These are phyloP conservation scores for Lentithecium fluviatile DNA, from an alignment of 495 filamentous ascomycete genomes.

Conservation along the genomic window DNA sequence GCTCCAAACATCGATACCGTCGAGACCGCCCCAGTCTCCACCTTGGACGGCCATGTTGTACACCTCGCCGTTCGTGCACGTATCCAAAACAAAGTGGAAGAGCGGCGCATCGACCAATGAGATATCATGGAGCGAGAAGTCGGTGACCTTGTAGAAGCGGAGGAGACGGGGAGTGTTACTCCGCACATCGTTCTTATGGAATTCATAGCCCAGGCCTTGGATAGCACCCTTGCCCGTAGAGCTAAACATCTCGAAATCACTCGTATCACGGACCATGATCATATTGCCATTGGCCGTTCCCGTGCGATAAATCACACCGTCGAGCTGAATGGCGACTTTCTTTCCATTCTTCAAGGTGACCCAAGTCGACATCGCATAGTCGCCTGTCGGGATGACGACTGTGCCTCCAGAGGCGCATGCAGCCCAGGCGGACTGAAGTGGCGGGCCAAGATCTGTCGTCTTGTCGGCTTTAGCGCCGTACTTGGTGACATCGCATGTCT, in stretches of 20 bases:
- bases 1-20: slow-evolving; percentile 43
- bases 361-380: slow-evolving; percentile 44
- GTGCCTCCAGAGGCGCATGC: slow-evolving; percentile 43
- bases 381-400: slow-evolving; percentile 37
- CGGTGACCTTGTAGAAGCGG: slow-evolving; percentile 37
- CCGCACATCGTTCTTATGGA: slow-evolving; percentile 39
- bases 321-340: slow-evolving; percentile 42
- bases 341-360: slow-evolving; percentile 40
- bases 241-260: slow-evolving; percentile 96
- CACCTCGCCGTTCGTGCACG: slow-evolving; percentile 42
- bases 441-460: slow-evolving; percentile 39
- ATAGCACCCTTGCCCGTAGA: slow-evolving; percentile 41
- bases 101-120: slow-evolving; percentile 41
- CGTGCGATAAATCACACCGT: slow-evolving; percentile 42
- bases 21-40: slow-evolving; percentile 42
- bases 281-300: slow-evolving; percentile 46
- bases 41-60: slow-evolving; percentile 43
- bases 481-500: slow-evolving; percentile 32
- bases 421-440: slow-evolving; percentile 36
- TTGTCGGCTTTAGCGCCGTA: slow-evolving; percentile 36
- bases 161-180: slow-evolving; percentile 38
- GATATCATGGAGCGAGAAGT: slow-evolving; percentile 42
- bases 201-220: slow-evolving; percentile 39
- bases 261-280: slow-evolving; percentile 85
- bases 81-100: slow-evolving; percentile 45